Base-by-base conservation (phyloP, 108 stramenopile genomes). In the Epithemia pelagica region DNA sequence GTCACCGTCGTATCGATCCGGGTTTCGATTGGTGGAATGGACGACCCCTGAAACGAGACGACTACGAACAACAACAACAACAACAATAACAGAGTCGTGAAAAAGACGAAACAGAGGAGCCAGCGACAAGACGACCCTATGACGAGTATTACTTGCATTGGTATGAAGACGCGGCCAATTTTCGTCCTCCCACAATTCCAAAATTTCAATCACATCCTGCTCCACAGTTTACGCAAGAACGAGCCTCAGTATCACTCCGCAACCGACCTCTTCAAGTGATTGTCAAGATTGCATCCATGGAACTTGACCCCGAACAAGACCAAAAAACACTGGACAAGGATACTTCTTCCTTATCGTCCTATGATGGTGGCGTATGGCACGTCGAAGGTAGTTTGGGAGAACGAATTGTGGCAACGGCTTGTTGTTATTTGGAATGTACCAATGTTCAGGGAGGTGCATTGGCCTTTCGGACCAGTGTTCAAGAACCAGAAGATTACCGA, bases 261-360 rank as follows among this genome's bases (percentile, higher is more conserved):
- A 21, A 61, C 61, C 30, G 61, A 5, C 61, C 61, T 27, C 30
- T 61, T 8, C 61, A 61, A 29, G 61, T 61, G 15, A 61, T 61
- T 61, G 61, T 31, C 61, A 61, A 61, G 61, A 31, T 61, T 61
- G 61, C 61, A 2, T 61, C 61, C 30, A 8, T 61, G 61, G 61
- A 61, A 31, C 3, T 61, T 30, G 61, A 61, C 7, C 61, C 61
- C 3, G 27, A 26, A 31, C n/a, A n/a, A n/a, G n/a, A n/a, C n/a
- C n/a, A n/a, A n/a, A n/a, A n/a, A n/a, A n/a, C n/a, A n/a, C n/a
- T n/a, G n/a, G n/a, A n/a, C n/a, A n/a, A n/a, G n/a, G n/a, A n/a
- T n/a, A n/a, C n/a, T n/a, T n/a, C n/a, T n/a, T n/a, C n/a, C n/a
- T n/a, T n/a, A n/a, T 15, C 18, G 5, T 61, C 61, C 5, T 61